Evolutionary conservation across 2,329 filamentous ascomycete genomes (phyloP), one percentile per base, ranked within the genome.

Genomic region (Neobulgaria alba): DNA sequence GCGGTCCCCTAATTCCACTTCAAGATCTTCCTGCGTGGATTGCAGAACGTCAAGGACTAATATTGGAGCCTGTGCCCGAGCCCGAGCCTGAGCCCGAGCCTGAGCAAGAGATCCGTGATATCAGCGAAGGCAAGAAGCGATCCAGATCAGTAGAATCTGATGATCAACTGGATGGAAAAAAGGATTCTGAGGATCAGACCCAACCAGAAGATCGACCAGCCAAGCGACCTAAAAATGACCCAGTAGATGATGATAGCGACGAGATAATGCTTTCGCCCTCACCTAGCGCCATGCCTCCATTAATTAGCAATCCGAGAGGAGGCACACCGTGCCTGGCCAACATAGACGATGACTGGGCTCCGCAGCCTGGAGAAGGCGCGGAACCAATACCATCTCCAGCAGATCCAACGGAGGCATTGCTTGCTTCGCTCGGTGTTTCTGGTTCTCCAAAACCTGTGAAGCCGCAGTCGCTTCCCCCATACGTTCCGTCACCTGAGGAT

Each of bases 361-460:
- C 57, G 21, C 42, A 54, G 15, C 51, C 55, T 34, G 57, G 51
- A 18, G 58, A 59, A 48, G 41, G 44, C 18, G 50, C 47, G n/a
- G 23, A 26, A 26, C n/a, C n/a, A n/a, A n/a, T n/a, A n/a, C 41
- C 47, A 5, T 42, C 45, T 8, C 29, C 41, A 10, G 40, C 36
- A 36, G 52, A 58, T 45, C 49, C 55, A 12, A 57, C 51, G 10
- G 57, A 60, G 41, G 53, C 53, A 18, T 42, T 56, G 29, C 53
- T 63, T 42, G 59, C 59, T 41, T 56, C 59, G 31, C 42, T 63
- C 10, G 61, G 60, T 26, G 61, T 63, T 14, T 57, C 58, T 21
- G 61, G 61, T 18, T 42, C 48, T 26, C 51, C 61, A 21, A 63
- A 63, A 37, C 60, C 60, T 29, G 46, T 55, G 10, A 46, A 43